These are phyloP conservation scores for Paramecium sonneborni DNA, from an alignment of 73 alveolate genomes.

Conservation along the genomic window DNA sequence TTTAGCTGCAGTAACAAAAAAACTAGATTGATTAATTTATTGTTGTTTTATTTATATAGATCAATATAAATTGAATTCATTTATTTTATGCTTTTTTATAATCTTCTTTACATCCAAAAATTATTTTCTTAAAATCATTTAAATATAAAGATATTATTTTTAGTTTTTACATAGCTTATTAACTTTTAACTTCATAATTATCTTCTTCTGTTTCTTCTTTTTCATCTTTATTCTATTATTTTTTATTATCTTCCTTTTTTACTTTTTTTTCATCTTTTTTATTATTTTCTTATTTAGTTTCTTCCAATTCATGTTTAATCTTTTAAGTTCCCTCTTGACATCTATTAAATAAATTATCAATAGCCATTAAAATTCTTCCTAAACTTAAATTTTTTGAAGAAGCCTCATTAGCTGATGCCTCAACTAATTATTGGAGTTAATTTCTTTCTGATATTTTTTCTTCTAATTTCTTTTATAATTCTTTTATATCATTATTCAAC, in stretches of 20 bases:
- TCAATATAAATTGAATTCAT: neutral
- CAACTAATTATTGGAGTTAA: conserved; percentile 52
- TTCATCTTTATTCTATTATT: conserved; percentile 47
- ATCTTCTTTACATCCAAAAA: conserved; percentile 43
- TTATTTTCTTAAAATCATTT: conserved; percentile 51
- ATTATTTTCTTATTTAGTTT: conserved; percentile 17
- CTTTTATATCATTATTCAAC: conserved; percentile 79
- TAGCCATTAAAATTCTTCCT: conserved; percentile 69
- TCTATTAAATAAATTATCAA: conserved; percentile 60
- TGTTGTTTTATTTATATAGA: neutral
- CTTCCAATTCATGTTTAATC: conserved; percentile 62
- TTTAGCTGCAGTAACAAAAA: neutral
- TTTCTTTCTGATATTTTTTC: conserved; percentile 53
- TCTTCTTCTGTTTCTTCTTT: conserved; percentile 22
- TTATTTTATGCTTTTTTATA: neutral
- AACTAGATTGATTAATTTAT: neutral
- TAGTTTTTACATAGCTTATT: conserved; percentile 50
- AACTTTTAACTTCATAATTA: conserved; percentile 65
- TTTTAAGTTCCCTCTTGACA: conserved; percentile 65
- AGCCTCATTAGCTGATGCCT: conserved; percentile 60
- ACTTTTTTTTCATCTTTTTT: conserved; percentile 56
- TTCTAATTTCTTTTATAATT: conserved; percentile 70
- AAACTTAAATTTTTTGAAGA: conserved; percentile 56
- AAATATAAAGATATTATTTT: conserved; percentile 35
- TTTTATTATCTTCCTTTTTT: conserved; percentile 63